phyloP scores from a whole-genome alignment of 2,329 filamentous ascomycete species.

The Epichloe bromicola region DNA sequence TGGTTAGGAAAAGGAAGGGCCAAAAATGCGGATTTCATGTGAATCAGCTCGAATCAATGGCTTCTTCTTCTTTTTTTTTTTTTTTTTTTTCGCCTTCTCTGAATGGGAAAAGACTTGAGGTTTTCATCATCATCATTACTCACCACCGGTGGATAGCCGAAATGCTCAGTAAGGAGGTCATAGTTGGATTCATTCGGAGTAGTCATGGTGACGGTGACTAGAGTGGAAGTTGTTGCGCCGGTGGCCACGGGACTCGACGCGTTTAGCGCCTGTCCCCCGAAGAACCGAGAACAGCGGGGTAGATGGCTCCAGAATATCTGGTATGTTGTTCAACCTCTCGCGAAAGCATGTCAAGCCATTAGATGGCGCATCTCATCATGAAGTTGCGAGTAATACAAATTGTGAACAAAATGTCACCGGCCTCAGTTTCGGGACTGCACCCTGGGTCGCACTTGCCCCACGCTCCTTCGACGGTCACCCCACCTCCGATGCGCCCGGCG shows the following conservation, averaged over 20 bases:
- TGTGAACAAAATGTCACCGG: neutral
- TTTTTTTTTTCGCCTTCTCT: constrained; percentile 4
- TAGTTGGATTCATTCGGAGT: constrained; percentile 34
- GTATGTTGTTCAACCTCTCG: neutral
- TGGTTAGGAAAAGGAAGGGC: neutral
- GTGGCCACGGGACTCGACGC: constrained; percentile 11
- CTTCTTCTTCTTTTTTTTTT: constrained; percentile 1
- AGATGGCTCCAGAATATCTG: neutral
- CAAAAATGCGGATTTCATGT: neutral
- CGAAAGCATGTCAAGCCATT: neutral
- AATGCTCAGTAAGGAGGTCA: constrained; percentile 81
- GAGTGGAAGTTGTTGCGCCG: neutral
- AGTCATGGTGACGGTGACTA: constrained; percentile 15
- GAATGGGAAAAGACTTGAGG: neutral
- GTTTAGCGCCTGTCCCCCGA: neutral
- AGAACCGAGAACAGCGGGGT: neutral
- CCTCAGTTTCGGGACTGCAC: neutral
- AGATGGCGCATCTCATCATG: neutral
- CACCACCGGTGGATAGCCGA: constrained; percentile 87
- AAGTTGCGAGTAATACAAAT: neutral
- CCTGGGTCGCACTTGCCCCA: neutral
- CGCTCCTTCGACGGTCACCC: neutral
- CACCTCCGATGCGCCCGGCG: neutral
- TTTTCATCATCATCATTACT: constrained; percentile 20
- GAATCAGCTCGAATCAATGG: no score